Base-by-base conservation (phyloP, 108 stramenopile genomes). In the Skeletonema grethae region DNA sequence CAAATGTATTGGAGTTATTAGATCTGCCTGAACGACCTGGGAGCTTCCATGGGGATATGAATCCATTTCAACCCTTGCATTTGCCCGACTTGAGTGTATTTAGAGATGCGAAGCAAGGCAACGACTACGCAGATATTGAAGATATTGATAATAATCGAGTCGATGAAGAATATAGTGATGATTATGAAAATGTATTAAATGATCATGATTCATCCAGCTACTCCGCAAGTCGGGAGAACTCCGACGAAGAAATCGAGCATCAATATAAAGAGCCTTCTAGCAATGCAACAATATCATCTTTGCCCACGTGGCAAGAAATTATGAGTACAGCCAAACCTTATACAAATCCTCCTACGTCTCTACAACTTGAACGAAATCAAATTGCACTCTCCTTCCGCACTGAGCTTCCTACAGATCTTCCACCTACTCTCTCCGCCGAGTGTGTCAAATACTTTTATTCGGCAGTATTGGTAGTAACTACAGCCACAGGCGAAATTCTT, bases 371-470 rank as follows among this genome's bases (percentile, higher is more conserved):
- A 8, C 67, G 53, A 38, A 56, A 11, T 53, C 77, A 82, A 45
- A 34, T 53, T 53, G 59, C 32, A n/a, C 9, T 73, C 30, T 72
- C 76, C 28, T 82, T 82, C 45, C 80, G 76, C 13, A 45, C 80
- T 15, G 38, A 57, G 20, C 63, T 82, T 2, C 80, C 80, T 16
- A n/a, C 35, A 8, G 80, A 82, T 67, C 36, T 76, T 34, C 79
- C 79, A 7, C 80, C 75, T 25, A 64, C 80, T 5, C 66, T 75
- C 48, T 41, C 76, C 4, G 57, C 80, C 4, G 76, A 76, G 55
- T 75, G 73, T 16, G 70, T 73, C 53, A 72, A 73, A 59, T 82
- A 82, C 35, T 82, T 77, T 29, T 82, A 82, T 62, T 77, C 80
- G 16, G 80, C 76, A 45, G 80, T 82, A 12, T 63, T 77, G 66